Evolutionary conservation across 805 yeast species (phyloP), one percentile per base, ranked within the genome.

Genomic region (Pichia pseudocactophila): DNA sequence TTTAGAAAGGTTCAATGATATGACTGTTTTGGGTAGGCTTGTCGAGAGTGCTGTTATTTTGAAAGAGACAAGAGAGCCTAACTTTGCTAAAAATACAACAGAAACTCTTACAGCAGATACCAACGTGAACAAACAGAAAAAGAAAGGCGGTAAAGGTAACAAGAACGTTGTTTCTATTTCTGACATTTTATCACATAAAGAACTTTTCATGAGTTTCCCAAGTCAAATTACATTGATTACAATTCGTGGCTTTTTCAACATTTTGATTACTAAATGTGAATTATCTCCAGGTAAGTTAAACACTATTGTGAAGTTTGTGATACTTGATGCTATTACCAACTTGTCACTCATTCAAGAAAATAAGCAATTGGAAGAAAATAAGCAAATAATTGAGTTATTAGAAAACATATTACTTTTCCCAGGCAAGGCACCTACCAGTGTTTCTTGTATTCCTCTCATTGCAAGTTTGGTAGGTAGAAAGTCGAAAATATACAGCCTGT

Each of bases 381-480:
- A 48, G 10, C 69, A 68, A 18, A 56, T 78, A 19, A 61, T 82
- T 32, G 68, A 69, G 19, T 55, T 80, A 17, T 62, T 85, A 30
- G 69, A 77, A 39, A 59, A 70, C 3, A 61, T 83, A n/a, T 74
- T 85, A 3, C 51, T 85, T 33, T 76, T 72, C 55, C 95, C 96
- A 2, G 85, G 82, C 4, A 58, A 56, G 30, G 65, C 66, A 32
- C 80, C 78, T 40, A 70, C 73, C 2, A 47, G 52, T 27, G 71
- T 73, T 34, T 79, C 87, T 12, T 68, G 84, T 26, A 65, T 84
- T 46, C 95, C 96, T 8, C 76, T 89, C 44, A 80, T 82, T 1
- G 59, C 76, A 11, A 62, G 67, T 2, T 54, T 82, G 7, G 56
- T 82, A 45, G 68, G 68, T 3, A 59, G 70, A 12, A 58, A 64